Percentiles rank a stretch among this genome's conserved stretches.
These are phyloP conservation scores for Diaporthe destruens DNA, from an alignment of 2,329 filamentous ascomycete species.

Conservation along the genomic window DNA sequence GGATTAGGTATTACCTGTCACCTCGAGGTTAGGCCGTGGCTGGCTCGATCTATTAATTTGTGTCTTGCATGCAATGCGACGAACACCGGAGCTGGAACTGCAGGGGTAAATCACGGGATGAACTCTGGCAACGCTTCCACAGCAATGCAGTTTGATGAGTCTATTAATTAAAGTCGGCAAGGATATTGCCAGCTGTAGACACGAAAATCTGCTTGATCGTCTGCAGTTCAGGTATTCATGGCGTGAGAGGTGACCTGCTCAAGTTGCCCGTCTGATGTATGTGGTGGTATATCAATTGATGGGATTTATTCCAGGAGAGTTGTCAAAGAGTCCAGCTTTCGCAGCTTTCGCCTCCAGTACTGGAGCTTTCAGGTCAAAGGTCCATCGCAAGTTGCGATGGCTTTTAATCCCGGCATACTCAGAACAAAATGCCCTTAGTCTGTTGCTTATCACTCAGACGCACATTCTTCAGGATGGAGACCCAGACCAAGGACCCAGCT, in stretches of 20 bases:
- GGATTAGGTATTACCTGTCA: background rate
- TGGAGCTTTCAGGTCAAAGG: background rate
- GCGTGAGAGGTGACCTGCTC: background rate
- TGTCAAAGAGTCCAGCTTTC: background rate
- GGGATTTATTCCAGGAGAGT: background rate
- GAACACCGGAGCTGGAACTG: background rate
- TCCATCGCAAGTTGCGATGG: background rate
- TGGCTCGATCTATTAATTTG: background rate
- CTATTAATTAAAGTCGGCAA: background rate
- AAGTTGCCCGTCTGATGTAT: background rate
- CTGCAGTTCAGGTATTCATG: background rate
- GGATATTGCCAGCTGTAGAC: too few species aligned
- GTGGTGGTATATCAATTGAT: background rate
- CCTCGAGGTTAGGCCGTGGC: background rate
- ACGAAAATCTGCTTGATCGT: background rate
- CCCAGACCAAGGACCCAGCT: slow-evolving; percentile 21
- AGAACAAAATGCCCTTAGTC: slow-evolving; percentile 23
- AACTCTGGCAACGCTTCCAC: background rate
- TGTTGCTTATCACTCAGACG: slow-evolving; percentile 29
- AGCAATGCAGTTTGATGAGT: too few species aligned
- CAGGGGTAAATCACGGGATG: background rate
- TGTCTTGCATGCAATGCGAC: too few species aligned
- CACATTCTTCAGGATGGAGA: slow-evolving; percentile 21
- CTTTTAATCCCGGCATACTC: background rate
- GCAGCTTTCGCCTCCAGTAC: too few species aligned